Evolutionary conservation across 495 filamentous ascomycete species (phyloP), one percentile per base, ranked within the genome.

Genomic region (Lepraria neglecta): DNA sequence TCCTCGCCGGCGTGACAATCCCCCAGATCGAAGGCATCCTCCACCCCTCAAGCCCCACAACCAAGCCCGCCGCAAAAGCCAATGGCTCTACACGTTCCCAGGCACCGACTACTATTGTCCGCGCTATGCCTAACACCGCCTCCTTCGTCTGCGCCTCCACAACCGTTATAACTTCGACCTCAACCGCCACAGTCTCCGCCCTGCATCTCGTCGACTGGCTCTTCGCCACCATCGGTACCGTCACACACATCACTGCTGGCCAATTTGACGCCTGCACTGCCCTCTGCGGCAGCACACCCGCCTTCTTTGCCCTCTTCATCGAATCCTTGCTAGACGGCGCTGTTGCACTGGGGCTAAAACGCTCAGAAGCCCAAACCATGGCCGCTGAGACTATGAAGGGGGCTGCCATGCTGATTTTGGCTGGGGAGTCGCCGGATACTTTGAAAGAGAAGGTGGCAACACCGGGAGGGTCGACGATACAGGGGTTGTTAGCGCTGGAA

Each of bases 61-160:
- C 11, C 9, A 46, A 58, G 35, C 21, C 56, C 54, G 53, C 40
- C 28, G 54, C 38, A 6, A 30, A 14, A n/a, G 3, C 43, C n/a
- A 24, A 38, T 1, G 33, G 27, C 21, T 14, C 47, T 15, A 42
- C 1, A 21, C 24, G 31, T 27, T 43, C 6, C 24, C 38, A 24
- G 24, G 24, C 63, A 15, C 31, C 48, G 19, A 66, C 67, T 21
- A 67, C 65, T 6, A 62, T 67, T 31, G 56, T 69, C 38, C 68
- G 68, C 52, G 67, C 67, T 4, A 70, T 70, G 68, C 68, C 68
- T 42, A 70, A 70, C 53, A 70, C 63, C 43, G 81, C 81, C 5
- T 65, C 64, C 17, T 64, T 60, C 31, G 62, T 70, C 50, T 63
- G 67, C n/a, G 56, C 61, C 40, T 67, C 68, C 31, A 63, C 67